These are phyloP conservation scores for Cryphonectria radicalis DNA, from an alignment of 2,329 filamentous ascomycete genomes.

Conservation along the genomic window DNA sequence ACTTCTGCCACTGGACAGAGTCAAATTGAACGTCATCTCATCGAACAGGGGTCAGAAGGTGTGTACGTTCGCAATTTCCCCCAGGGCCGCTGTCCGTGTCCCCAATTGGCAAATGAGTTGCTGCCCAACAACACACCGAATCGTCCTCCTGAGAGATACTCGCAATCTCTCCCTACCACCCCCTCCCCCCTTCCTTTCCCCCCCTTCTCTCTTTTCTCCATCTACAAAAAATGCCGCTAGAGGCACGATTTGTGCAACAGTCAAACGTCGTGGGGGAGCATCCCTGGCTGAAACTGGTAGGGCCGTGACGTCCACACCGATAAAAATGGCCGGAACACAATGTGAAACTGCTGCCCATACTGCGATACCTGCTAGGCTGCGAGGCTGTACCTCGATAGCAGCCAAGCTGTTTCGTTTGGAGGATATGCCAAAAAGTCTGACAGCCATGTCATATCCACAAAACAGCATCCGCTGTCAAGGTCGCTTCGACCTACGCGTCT, in stretches of 20 bases:
- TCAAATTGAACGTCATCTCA: conserved; percentile 28
- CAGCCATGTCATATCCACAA: background rate
- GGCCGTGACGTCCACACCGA: conserved; percentile 31
- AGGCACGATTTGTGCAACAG: background rate
- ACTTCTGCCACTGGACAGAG: conserved; percentile 23
- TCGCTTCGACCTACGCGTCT: conserved; percentile 19
- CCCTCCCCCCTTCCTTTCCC: background rate
- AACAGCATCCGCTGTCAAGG: background rate
- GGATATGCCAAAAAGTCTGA: conserved; percentile 8
- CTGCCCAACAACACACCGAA: background rate
- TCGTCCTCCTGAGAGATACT: background rate
- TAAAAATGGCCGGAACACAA: conserved; percentile 33
- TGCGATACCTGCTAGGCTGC: conserved; percentile 22
- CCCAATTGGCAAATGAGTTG: background rate
- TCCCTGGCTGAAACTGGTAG: conserved; percentile 38
- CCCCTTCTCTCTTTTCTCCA: background rate
- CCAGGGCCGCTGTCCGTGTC: conserved; percentile 4
- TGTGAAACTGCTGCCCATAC: conserved; percentile 40
- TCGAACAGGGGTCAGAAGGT: conserved; percentile 23
- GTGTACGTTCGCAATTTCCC: background rate
- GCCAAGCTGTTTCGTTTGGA: conserved; percentile 8
- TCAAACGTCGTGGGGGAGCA: conserved; percentile 28
- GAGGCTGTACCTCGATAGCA: conserved; percentile 7
- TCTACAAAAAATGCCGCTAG: conserved; percentile 7
- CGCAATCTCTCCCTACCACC: background rate